phyloP scores from a whole-genome alignment of 495 filamentous ascomycete genomes.

The Talaromyces thailandensis region DNA sequence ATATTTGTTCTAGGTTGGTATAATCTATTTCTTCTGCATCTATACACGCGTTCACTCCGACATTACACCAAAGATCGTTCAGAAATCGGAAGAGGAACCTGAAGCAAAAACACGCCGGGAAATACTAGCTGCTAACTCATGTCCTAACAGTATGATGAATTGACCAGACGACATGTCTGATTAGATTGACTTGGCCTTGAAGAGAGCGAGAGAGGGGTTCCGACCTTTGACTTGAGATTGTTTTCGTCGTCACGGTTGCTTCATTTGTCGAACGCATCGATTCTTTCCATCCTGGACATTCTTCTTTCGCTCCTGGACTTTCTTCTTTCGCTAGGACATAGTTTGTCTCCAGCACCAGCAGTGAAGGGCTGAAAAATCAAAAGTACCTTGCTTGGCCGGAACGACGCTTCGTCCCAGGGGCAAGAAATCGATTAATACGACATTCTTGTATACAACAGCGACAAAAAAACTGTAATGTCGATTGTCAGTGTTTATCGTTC shows the following conservation, averaged over 20 bases:
- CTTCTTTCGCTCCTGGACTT: background rate
- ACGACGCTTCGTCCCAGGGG: background rate
- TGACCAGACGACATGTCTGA: background rate
- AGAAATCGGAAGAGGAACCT: background rate
- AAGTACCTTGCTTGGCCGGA: background rate
- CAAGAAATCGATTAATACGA: background rate
- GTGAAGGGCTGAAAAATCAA: background rate
- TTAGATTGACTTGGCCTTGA: background rate
- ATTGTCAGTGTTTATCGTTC: slow-evolving; percentile 3
- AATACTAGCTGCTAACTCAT: background rate
- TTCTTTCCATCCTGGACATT: background rate
- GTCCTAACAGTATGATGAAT: background rate
- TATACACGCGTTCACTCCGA: background rate
- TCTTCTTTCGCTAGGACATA: background rate
- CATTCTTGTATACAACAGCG: background rate
- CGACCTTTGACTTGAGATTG: background rate
- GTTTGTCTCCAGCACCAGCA: background rate
- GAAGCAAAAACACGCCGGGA: background rate
- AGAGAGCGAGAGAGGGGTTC: background rate
- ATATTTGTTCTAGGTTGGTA: background rate
- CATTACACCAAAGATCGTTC: background rate
- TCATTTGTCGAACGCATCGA: background rate
- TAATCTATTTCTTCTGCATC: background rate
- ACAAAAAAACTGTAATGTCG: background rate
- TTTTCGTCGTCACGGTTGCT: background rate